These are phyloP conservation scores for Akanthomyces muscarius DNA, from an alignment of 2,329 filamentous ascomycete genomes.

Conservation along the genomic window DNA sequence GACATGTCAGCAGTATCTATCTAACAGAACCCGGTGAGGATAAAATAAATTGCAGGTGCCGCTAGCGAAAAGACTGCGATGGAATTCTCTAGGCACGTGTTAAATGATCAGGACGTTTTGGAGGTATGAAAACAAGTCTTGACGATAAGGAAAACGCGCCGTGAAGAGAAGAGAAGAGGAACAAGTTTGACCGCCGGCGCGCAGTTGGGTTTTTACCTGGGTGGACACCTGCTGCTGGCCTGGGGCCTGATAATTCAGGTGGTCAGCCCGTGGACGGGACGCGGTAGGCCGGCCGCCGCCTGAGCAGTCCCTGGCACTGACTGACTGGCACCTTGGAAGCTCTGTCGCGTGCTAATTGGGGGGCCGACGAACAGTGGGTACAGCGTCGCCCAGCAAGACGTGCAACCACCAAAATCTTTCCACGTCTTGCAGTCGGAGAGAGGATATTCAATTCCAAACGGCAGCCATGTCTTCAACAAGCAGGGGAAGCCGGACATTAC, in stretches of 20 bases:
- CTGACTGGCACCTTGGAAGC: background rate
- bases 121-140: conserved; percentile 62
- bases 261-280: background rate
- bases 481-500: conserved; percentile 38
- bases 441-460: background rate
- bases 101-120: conserved; percentile 86
- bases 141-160: conserved; percentile 95
- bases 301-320: too few species aligned
- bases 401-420: conserved; percentile 11
- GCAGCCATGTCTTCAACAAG: conserved; percentile 16
- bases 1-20: conserved; percentile 87
- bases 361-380: conserved; percentile 1
- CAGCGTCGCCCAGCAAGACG: background rate
- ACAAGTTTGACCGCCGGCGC: conserved; percentile 25
- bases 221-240: conserved; percentile 22
- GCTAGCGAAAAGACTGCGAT: conserved; percentile 95
- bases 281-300: too few species aligned
- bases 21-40: conserved; percentile 82
- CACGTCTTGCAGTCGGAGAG: background rate
- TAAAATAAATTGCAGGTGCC: conserved; percentile 64
- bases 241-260: conserved; percentile 21
- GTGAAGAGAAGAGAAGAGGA: conserved; percentile 41
- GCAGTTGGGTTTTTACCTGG: conserved; percentile 23
- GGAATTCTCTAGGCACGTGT: conserved; percentile 72
- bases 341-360: conserved; percentile 10